Conservation (phyloP, 179 eudicot species). For the Vitellaria paradoxa region DNA sequence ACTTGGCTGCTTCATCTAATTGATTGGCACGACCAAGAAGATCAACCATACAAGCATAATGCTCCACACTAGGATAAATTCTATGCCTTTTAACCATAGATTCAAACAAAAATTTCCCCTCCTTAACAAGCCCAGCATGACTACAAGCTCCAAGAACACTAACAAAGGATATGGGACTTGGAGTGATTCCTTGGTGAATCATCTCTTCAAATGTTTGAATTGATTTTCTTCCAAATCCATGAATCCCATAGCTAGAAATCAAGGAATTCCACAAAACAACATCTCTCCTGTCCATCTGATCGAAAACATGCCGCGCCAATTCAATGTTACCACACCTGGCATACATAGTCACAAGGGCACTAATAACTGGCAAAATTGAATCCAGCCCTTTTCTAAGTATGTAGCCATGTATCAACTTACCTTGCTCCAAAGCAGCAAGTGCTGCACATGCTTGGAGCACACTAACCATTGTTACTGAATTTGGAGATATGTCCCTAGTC, state of each 20-base stretch:
- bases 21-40: conserved; percentile 68
- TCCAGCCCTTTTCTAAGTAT: conserved; percentile 54
- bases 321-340: conserved; percentile 66
- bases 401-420: conserved; percentile 58
- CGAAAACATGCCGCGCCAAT: conserved; percentile 43
- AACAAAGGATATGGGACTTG: conserved; percentile 62
- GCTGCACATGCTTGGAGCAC: conserved; percentile 73
- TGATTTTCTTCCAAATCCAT: conserved; percentile 60
- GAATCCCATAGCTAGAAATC: conserved; percentile 75
- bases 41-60: conserved; percentile 77
- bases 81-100: conserved; percentile 50
- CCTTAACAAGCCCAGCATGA: conserved; percentile 63
- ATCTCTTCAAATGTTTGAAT: conserved; percentile 49
- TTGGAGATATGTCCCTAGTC: conserved; percentile 36
- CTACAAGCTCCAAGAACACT: conserved; percentile 83
- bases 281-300: conserved; percentile 59
- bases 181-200: conserved; percentile 43
- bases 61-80: conserved; percentile 55
- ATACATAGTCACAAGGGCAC: conserved; percentile 62
- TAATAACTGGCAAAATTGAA: conserved; percentile 55
- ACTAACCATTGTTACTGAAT: conserved; percentile 74
- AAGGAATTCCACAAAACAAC: conserved; percentile 76
- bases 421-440: conserved; percentile 53
- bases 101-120: conserved; percentile 50
- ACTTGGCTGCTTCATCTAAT: conserved; percentile 49